Conservation (phyloP, 2,329 filamentous ascomycete genomes). For the Hypoxylon sp. region DNA sequence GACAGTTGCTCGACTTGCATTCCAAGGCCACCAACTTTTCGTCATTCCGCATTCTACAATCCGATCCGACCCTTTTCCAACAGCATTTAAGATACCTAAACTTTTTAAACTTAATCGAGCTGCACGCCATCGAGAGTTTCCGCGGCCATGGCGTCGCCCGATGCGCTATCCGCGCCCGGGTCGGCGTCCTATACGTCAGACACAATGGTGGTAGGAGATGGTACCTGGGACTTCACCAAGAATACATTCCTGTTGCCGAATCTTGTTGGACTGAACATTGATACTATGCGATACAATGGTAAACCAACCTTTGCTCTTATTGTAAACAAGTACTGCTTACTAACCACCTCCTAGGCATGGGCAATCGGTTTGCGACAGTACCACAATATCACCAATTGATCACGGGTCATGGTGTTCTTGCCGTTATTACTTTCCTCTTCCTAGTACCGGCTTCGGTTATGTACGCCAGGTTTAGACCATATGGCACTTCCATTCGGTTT, state of each 20-base stretch:
- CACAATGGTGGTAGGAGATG: conserved; percentile 84
- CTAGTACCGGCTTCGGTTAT: conserved; percentile 82
- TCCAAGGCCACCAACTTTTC: conserved; percentile 29
- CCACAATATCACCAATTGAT: conserved; percentile 80
- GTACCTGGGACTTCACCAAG: conserved; percentile 84
- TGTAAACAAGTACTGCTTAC: conserved; percentile 1
- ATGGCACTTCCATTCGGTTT: conserved; percentile 73
- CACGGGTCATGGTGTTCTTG: conserved; percentile 79
- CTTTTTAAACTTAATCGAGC: conserved; percentile 16
- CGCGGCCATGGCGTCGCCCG: conserved; percentile 73
- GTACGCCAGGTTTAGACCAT: conserved; percentile 76
- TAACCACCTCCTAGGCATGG: conserved; percentile 75
- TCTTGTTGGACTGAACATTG: conserved; percentile 81
- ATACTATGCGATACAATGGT: conserved; percentile 90
- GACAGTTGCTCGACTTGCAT: conserved; percentile 31
- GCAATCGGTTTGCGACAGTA: conserved; percentile 80
- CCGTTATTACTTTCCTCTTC: conserved; percentile 80
- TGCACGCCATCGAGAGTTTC: conserved; percentile 47
- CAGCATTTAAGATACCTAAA: conserved; percentile 8
- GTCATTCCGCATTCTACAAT: conserved; percentile 46
- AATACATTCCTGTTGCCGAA: conserved; percentile 86
- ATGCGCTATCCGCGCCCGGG: conserved; percentile 77
- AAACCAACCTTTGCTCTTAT: conserved; percentile 46
- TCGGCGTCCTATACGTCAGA: conserved; percentile 80
- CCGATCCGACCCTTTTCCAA: conserved; percentile 36